phyloP scores from a whole-genome alignment of 768 basidiomycete species.

The Nidularia pulvinata region DNA sequence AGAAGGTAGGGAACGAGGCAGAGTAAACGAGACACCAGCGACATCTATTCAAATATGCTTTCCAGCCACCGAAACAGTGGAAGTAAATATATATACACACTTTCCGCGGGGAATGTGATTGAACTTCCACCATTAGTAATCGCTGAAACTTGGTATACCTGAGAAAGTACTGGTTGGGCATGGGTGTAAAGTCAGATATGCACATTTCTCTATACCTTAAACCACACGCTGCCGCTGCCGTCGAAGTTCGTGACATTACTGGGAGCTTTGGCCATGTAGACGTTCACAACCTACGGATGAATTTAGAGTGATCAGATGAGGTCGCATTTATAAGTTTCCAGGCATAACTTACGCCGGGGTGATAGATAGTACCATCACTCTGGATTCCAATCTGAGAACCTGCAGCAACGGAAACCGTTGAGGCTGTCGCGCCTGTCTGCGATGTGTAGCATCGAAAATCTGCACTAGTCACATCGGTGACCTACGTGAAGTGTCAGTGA shows the following conservation, averaged over 20 bases:
- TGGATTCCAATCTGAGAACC: slow-evolving; percentile 41
- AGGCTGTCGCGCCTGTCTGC: slow-evolving; percentile 31
- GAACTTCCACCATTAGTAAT: slow-evolving; percentile 42
- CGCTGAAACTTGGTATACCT: slow-evolving; percentile 41
- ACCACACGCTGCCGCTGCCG: slow-evolving; percentile 44
- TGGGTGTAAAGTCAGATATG: slow-evolving; percentile 1
- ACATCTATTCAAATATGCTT: slow-evolving; percentile 9
- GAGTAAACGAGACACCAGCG: slow-evolving; percentile 28
- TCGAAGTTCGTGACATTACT: slow-evolving; percentile 32
- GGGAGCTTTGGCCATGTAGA: slow-evolving; percentile 47
- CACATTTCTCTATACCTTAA: slow-evolving; percentile 21
- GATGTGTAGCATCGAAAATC: slow-evolving; percentile 50
- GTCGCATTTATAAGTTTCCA: neutral
- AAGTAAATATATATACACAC: slow-evolving; percentile 14
- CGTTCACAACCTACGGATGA: slow-evolving; percentile 25
- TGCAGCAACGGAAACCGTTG: slow-evolving; percentile 42
- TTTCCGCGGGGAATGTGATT: slow-evolving; percentile 45
- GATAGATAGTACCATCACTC: slow-evolving; percentile 41
- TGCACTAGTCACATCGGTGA: slow-evolving; percentile 43
- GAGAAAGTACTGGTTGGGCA: slow-evolving; percentile 15
- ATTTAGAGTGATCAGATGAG: neutral
- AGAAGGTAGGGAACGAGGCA: slow-evolving; percentile 32
- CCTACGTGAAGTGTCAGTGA: slow-evolving; percentile 14
- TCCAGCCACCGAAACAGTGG: neutral
- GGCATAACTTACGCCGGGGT: slow-evolving; percentile 36